Percentiles rank a stretch among this genome's conserved stretches.
Conservation (phyloP, 768 basidiomycete genomes). For the Amyloporia xantha region DNA sequence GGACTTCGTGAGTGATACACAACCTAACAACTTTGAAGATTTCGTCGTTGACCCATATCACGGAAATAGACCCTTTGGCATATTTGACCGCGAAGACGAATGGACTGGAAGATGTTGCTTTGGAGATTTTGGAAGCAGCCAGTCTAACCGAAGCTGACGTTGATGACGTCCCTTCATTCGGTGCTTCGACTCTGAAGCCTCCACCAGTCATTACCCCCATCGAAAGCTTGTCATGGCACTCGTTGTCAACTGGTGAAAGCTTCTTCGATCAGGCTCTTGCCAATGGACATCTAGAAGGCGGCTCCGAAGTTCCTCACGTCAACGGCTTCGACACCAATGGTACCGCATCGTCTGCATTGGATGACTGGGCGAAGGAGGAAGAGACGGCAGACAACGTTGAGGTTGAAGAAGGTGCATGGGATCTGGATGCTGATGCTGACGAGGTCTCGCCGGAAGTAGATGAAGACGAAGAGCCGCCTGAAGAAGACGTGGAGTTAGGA, state of each 20-base stretch:
- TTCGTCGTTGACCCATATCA: too few species aligned
- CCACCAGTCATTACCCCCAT: constrained; percentile 76
- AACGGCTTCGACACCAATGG: constrained; percentile 61
- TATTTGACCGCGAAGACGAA: constrained; percentile 97
- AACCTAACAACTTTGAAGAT: too few species aligned
- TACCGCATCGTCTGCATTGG: constrained; percentile 58
- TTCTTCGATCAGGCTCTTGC: constrained; percentile 96
- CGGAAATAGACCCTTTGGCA: constrained; percentile 79
- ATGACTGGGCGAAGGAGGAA: constrained; percentile 83
- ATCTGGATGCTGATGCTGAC: constrained; percentile 74
- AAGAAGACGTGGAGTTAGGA: constrained; percentile 54
- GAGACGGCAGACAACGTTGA: constrained; percentile 64
- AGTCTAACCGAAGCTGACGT: constrained; percentile 86
- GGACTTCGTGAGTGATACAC: constrained; percentile 78
- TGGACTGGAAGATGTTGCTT: constrained; percentile 81
- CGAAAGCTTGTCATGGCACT: constrained; percentile 80
- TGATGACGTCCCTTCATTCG: constrained; percentile 72
- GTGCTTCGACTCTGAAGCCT: constrained; percentile 62
- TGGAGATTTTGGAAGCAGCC: constrained; percentile 84
- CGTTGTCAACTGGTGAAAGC: constrained; percentile 72
- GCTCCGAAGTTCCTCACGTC: constrained; percentile 55
- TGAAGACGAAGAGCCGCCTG: constrained; percentile 37
- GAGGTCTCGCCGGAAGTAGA: constrained; percentile 50
- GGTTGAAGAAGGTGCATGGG: constrained; percentile 77
- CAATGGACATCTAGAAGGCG: constrained; percentile 67